Evolutionary conservation across 768 basidiomycete species (phyloP).

Genomic region (Russula abietina): DNA sequence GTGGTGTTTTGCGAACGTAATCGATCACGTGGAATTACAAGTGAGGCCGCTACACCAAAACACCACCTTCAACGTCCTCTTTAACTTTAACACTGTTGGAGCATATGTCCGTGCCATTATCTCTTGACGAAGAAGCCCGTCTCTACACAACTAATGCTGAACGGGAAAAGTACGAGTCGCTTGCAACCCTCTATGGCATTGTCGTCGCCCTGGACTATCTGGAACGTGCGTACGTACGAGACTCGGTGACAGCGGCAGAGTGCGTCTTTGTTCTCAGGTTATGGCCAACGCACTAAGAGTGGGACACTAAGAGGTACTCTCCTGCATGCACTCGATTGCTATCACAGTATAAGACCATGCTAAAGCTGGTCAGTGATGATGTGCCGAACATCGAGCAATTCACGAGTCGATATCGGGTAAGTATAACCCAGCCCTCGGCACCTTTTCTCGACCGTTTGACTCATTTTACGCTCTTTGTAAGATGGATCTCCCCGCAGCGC

Average conservation of each 20-base stretch:
- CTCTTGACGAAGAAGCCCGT: conserved; percentile 88
- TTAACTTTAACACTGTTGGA: background rate
- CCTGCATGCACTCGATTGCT: conserved; percentile 92
- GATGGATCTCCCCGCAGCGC: conserved; percentile 92
- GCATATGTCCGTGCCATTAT: conserved; percentile 40
- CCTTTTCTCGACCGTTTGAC: background rate
- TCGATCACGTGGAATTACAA: too few species aligned
- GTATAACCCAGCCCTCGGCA: background rate
- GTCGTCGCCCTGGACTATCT: conserved; percentile 90
- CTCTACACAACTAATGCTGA: conserved; percentile 84
- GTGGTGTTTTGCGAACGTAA: too few species aligned
- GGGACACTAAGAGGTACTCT: conserved; percentile 68
- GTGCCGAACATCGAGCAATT: conserved; percentile 84
- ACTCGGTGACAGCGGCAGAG: conserved; percentile 87
- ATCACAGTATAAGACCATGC: conserved; percentile 95
- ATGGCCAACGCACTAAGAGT: conserved; percentile 32
- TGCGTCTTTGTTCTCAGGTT: conserved; percentile 40
- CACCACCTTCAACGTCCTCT: too few species aligned
- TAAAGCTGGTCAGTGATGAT: conserved; percentile 88
- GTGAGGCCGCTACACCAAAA: too few species aligned
- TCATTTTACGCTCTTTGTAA: conserved; percentile 28
- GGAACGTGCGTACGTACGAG: conserved; percentile 91
- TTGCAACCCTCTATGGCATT: conserved; percentile 88
- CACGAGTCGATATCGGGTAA: conserved; percentile 73
- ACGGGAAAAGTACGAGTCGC: conserved; percentile 79